phyloP scores from a whole-genome alignment of 441 rosid genomes.

The Viola pubescens region DNA sequence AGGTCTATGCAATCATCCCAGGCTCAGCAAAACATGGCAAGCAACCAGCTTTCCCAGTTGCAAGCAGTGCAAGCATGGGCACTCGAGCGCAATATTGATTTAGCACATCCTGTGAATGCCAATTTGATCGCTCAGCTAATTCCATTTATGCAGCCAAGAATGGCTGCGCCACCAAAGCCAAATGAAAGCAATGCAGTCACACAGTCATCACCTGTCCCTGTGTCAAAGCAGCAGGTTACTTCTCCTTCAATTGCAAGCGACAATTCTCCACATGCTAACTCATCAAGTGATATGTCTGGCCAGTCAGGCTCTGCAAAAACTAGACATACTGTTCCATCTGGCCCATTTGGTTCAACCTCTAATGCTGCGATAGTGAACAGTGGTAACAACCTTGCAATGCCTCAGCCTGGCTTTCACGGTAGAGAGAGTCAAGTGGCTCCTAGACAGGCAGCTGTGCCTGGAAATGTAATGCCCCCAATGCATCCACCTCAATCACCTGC shows the following conservation, averaged over 20 bases:
- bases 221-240: slow-evolving; percentile 64
- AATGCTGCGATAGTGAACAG: slow-evolving; percentile 43
- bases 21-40: slow-evolving; percentile 58
- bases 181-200: slow-evolving; percentile 47
- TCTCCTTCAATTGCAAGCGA: slow-evolving; percentile 66
- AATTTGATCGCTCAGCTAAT: slow-evolving; percentile 78
- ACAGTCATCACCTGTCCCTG: slow-evolving; percentile 50
- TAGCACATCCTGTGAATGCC: slow-evolving; percentile 87
- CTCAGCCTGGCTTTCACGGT: slow-evolving; percentile 53
- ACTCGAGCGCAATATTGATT: slow-evolving; percentile 78
- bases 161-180: slow-evolving; percentile 76
- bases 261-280: slow-evolving; percentile 73
- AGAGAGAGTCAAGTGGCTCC: slow-evolving; percentile 65
- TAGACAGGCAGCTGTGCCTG: slow-evolving; percentile 44
- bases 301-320: slow-evolving; percentile 75
- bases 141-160: slow-evolving; percentile 73
- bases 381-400: slow-evolving; percentile 40
- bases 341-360: slow-evolving; percentile 49
- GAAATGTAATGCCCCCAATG: slow-evolving; percentile 72
- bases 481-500: slow-evolving; percentile 59
- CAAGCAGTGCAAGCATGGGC: slow-evolving; percentile 93
- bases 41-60: slow-evolving; percentile 73
- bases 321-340: slow-evolving; percentile 41
- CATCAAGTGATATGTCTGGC: slow-evolving; percentile 73
- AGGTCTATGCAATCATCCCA: slow-evolving; percentile 79